phyloP scores from a whole-genome alignment of 2,329 filamentous ascomycete species.

The Aspergillus proliferans region DNA sequence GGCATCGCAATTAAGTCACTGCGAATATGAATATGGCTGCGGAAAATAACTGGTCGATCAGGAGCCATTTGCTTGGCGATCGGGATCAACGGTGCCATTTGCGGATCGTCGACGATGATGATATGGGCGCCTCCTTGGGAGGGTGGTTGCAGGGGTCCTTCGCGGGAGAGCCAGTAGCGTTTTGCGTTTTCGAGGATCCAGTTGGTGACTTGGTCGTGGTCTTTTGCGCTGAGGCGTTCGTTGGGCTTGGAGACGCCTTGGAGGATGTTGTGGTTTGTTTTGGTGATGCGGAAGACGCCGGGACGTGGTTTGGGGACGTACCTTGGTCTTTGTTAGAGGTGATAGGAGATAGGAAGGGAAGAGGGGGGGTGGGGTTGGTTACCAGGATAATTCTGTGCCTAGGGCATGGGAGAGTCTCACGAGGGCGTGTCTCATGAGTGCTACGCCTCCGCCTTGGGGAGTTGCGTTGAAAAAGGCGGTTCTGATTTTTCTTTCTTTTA shows the following conservation, averaged over 20 bases:
- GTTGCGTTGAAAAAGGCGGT: slow-evolving; percentile 76
- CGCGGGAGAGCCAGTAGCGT: slow-evolving; percentile 65
- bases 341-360: too few species aligned
- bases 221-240: slow-evolving; percentile 57
- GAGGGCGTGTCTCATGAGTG: slow-evolving; percentile 73
- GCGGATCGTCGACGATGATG: slow-evolving; percentile 73
- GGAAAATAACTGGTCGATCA: slow-evolving; percentile 69
- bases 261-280: slow-evolving; percentile 83
- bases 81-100: slow-evolving; percentile 74
- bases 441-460: slow-evolving; percentile 75
- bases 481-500: slow-evolving; percentile 59
- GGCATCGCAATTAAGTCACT: slow-evolving; percentile 61
- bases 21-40: slow-evolving; percentile 77
- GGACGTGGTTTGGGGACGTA: slow-evolving; percentile 73
- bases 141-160: slow-evolving; percentile 59
- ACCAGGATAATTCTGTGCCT: slow-evolving; percentile 69
- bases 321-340: slow-evolving; percentile 27
- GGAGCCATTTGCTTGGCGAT: slow-evolving; percentile 66
- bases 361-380: slow-evolving; percentile 36
- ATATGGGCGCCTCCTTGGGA: slow-evolving; percentile 69
- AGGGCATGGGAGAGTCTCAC: slow-evolving; percentile 63
- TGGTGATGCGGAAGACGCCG: slow-evolving; percentile 74
- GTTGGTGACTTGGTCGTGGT: slow-evolving; percentile 57
- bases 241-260: slow-evolving; percentile 66
- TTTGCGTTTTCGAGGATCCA: slow-evolving; percentile 71